A percentile compares a stretch with the other conserved stretches of the same genome.
These are phyloP conservation scores for Arachis monticola DNA, from an alignment of 331 rosid genomes.

Conservation along the genomic window DNA sequence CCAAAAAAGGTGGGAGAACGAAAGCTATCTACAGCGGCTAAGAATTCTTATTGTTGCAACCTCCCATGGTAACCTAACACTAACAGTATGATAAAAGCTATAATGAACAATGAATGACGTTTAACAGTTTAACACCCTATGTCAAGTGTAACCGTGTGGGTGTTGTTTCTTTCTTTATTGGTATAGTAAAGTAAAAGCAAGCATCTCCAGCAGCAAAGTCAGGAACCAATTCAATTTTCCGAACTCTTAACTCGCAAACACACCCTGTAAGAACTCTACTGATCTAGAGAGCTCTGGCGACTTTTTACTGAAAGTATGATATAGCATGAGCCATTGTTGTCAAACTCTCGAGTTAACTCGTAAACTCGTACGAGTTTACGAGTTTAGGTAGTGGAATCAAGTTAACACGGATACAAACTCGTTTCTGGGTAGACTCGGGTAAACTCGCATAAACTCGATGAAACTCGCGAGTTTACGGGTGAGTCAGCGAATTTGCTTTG, in stretches of 20 bases:
- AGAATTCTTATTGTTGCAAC: not conserved
- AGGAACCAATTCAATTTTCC: constrained; percentile 29
- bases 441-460: too few species aligned
- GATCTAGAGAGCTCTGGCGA: constrained; percentile 38
- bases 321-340: not conserved
- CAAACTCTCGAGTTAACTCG: too few species aligned
- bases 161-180: not conserved
- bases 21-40: constrained; percentile 24
- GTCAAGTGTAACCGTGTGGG: constrained; percentile 18
- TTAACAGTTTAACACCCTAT: constrained; percentile 24
- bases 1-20: not conserved
- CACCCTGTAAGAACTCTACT: constrained; percentile 40
- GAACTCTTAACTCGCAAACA: not conserved
- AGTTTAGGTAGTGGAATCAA: too few species aligned
- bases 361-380: too few species aligned
- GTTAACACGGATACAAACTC: too few species aligned
- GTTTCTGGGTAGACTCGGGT: too few species aligned
- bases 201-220: constrained; percentile 30
- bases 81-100: not conserved
- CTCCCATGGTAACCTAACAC: constrained; percentile 4
- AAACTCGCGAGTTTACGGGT: too few species aligned
- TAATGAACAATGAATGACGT: constrained; percentile 36
- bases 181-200: not conserved
- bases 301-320: constrained; percentile 57
- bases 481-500: too few species aligned